A percentile compares a stretch with the other conserved stretches of the same genome.
Evolutionary conservation across 106 monocot genomes (phyloP).

Genomic region (Alisma plantagoaquatica): DNA sequence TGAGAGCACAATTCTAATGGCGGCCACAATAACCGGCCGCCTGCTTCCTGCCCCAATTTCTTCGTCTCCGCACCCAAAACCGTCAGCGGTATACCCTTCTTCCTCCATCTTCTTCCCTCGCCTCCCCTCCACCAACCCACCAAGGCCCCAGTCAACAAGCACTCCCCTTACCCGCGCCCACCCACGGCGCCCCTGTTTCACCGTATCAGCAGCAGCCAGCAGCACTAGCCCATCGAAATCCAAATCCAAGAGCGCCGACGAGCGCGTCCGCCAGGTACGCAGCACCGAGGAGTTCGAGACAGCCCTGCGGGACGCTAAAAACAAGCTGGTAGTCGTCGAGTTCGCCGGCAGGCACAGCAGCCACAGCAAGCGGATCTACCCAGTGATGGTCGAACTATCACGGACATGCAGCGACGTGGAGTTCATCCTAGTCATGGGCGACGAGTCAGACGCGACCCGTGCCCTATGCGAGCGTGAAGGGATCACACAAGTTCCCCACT

Average conservation of each 20-base stretch:
- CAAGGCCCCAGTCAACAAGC: background rate
- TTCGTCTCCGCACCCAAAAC: no score
- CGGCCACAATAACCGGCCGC: no score
- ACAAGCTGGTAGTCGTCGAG: constrained; percentile 85
- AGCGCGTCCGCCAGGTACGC: constrained; percentile 62
- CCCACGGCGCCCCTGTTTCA: no score
- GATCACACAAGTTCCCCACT: constrained; percentile 62
- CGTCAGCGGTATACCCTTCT: no score
- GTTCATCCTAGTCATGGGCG: constrained; percentile 86
- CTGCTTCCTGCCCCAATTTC: no score
- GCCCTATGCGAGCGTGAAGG: constrained; percentile 65
- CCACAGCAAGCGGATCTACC: constrained; percentile 54
- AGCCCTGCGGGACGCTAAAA: constrained; percentile 55
- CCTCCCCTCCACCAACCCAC: background rate
- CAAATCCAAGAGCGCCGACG: no score
- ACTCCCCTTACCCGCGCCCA: background rate
- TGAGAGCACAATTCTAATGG: no score
- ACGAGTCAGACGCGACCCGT: constrained; percentile 66
- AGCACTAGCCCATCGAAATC: no score
- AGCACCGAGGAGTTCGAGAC: constrained; percentile 57
- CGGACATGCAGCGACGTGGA: constrained; percentile 80
- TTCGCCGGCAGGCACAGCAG: constrained; percentile 49
- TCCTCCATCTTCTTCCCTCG: background rate
- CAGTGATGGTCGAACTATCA: constrained; percentile 73
- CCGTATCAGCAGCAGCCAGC: no score